A percentile compares a stretch with the other conserved stretches of the same genome.
Evolutionary conservation across 768 basidiomycete genomes (phyloP).

Genomic region (Leccinum longicurvipes): DNA sequence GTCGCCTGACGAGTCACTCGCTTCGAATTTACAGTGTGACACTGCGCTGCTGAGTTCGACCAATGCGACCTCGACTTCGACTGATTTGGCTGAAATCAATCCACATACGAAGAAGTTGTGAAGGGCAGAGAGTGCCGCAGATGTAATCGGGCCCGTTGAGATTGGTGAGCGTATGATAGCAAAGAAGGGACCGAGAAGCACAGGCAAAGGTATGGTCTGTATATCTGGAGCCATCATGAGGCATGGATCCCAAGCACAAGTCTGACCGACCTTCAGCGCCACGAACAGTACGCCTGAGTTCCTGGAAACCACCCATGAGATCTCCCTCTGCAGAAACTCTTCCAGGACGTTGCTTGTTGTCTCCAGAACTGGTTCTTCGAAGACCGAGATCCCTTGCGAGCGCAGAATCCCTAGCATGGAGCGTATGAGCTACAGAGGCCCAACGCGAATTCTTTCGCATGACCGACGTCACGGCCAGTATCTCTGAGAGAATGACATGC

Average conservation of each 20-base stretch:
- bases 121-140: slow-evolving; percentile 84
- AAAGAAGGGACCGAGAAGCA: slow-evolving; percentile 83
- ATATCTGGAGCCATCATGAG: slow-evolving; percentile 50
- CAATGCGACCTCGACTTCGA: slow-evolving; percentile 62
- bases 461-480: slow-evolving; percentile 83
- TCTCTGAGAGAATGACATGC: slow-evolving; percentile 86
- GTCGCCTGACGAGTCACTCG: slow-evolving; percentile 95
- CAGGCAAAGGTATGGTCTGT: slow-evolving; percentile 50
- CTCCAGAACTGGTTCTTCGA: slow-evolving; percentile 53
- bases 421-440: slow-evolving; percentile 71
- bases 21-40: slow-evolving; percentile 97
- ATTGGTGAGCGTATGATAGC: slow-evolving; percentile 89
- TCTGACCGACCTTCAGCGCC: slow-evolving; percentile 57
- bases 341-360: slow-evolving; percentile 40
- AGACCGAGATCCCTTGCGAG: slow-evolving; percentile 75
- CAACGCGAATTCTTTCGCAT: slow-evolving; percentile 99
- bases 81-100: slow-evolving; percentile 57
- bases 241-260: slow-evolving; percentile 3
- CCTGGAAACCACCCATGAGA: slow-evolving; percentile 87
- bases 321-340: slow-evolving; percentile 70
- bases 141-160: slow-evolving; percentile 96
- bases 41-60: slow-evolving; percentile 84
- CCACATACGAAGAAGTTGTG: slow-evolving; percentile 85
- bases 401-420: slow-evolving; percentile 59
- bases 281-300: slow-evolving; percentile 71